Evolutionary conservation across 2,329 filamentous ascomycete genomes (phyloP).

Genomic region (Colletotrichum sp.): DNA sequence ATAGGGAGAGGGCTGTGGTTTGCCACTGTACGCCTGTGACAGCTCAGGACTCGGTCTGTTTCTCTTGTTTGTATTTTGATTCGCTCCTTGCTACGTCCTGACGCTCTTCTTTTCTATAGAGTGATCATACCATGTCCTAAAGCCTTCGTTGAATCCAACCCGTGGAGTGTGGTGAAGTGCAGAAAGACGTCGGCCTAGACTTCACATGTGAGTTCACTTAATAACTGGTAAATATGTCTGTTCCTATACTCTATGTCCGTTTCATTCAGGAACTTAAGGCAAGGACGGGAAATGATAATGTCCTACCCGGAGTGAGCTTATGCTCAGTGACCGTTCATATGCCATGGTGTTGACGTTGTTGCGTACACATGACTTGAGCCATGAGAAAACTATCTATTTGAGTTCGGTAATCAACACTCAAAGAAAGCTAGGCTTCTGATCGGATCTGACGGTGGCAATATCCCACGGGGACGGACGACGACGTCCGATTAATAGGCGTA

Average conservation of each 20-base stretch:
- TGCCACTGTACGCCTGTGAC: fast-evolving
- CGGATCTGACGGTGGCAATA: background rate
- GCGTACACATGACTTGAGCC: background rate
- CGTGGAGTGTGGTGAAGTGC: background rate
- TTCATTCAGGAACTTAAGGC: background rate
- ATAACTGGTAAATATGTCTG: background rate
- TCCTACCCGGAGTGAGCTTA: background rate
- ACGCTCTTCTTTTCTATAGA: fast-evolving
- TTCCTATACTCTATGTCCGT: fast-evolving
- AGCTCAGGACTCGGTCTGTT: background rate
- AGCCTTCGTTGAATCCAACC: background rate
- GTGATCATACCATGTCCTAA: background rate
- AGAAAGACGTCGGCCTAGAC: background rate
- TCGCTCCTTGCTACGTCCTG: background rate
- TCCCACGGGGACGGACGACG: background rate
- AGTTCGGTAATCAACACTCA: background rate
- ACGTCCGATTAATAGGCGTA: background rate
- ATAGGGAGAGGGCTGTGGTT: fast-evolving
- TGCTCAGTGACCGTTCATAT: background rate
- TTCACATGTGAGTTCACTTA: background rate
- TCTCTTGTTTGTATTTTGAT: background rate
- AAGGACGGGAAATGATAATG: background rate
- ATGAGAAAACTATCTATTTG: background rate
- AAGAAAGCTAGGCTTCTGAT: background rate
- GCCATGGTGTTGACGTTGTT: background rate